Evolutionary conservation across 169 alveolate genomes (phyloP).

Genomic region (Cryptosporidium canis): DNA sequence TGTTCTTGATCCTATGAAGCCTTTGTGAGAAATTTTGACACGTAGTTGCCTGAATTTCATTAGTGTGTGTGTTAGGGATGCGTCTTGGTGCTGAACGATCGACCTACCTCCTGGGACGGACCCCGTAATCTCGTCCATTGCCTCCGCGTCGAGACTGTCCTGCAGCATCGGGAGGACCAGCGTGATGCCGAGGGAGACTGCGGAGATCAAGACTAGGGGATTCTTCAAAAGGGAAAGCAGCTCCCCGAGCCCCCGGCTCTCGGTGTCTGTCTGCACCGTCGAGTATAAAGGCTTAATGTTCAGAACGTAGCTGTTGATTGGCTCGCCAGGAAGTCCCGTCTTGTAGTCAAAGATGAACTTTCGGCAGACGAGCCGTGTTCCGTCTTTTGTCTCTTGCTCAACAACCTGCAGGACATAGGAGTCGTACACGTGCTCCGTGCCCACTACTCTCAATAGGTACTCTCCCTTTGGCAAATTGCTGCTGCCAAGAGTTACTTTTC

Average conservation of each 20-base stretch:
- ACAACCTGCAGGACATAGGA: not conserved
- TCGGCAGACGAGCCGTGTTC: slow-evolving; percentile 1
- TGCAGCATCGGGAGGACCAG: slow-evolving; percentile 40
- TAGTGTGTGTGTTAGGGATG: not conserved
- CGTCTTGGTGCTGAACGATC: not conserved
- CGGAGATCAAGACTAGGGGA: slow-evolving; percentile 33
- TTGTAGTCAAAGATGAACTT: slow-evolving; percentile 3
- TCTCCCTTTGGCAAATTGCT: slow-evolving; percentile 34
- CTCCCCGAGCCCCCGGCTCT: not conserved
- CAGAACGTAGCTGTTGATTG: not conserved
- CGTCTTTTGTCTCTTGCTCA: slow-evolving; percentile 8
- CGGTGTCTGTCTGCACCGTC: not conserved
- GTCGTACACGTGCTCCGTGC: not conserved
- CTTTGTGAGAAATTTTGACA: slow-evolving; percentile 29
- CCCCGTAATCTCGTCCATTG: slow-evolving; percentile 68
- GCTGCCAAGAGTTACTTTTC: not conserved
- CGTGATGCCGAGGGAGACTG: slow-evolving; percentile 35
- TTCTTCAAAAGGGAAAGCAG: slow-evolving; percentile 32
- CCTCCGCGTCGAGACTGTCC: slow-evolving; percentile 51
- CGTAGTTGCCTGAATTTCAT: slow-evolving; percentile 38
- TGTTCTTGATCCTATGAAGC: not conserved
- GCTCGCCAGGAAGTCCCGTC: not conserved
- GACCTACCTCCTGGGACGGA: slow-evolving; percentile 64
- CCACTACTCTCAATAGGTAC: slow-evolving; percentile 16
- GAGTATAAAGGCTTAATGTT: slow-evolving; percentile 42